A percentile compares a stretch with the other conserved stretches of the same genome.
phyloP scores from a whole-genome alignment of 257 asterid genomes.

The Misopates orontium region DNA sequence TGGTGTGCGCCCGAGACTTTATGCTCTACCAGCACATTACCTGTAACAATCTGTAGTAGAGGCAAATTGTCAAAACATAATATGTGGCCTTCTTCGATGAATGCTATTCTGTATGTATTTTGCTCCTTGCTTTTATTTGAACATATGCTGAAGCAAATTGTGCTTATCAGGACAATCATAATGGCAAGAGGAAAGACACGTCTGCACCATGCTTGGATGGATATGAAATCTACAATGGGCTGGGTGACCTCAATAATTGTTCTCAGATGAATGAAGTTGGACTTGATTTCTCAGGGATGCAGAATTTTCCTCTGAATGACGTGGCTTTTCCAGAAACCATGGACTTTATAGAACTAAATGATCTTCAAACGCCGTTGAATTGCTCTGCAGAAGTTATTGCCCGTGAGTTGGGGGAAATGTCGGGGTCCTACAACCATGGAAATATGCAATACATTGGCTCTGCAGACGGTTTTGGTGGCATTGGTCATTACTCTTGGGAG shows the following conservation, averaged over 20 bases:
- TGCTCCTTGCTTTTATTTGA: slow-evolving; percentile 10
- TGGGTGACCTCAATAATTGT: slow-evolving; percentile 41
- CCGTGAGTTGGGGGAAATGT: slow-evolving; percentile 24
- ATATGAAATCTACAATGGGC: slow-evolving; percentile 41
- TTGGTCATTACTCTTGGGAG: slow-evolving; percentile 23
- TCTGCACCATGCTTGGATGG: slow-evolving; percentile 29
- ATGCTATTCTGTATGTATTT: not conserved
- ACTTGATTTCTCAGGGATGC: slow-evolving; percentile 29
- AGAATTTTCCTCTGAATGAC: slow-evolving; percentile 18
- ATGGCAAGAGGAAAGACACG: slow-evolving; percentile 15
- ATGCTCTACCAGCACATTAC: not conserved
- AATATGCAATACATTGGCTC: slow-evolving; percentile 18
- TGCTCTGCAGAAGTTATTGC: slow-evolving; percentile 29
- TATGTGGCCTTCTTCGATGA: not conserved
- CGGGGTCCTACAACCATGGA: slow-evolving; percentile 29
- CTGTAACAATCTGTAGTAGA: not conserved
- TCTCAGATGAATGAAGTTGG: slow-evolving; percentile 25
- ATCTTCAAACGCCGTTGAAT: slow-evolving; percentile 51
- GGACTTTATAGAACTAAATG: slow-evolving; percentile 60
- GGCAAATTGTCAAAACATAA: not conserved
- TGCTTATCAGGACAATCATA: slow-evolving; percentile 31
- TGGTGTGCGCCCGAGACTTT: not conserved
- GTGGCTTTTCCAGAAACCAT: slow-evolving; percentile 31
- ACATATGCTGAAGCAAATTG: slow-evolving; percentile 13
- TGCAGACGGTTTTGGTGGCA: slow-evolving; percentile 29